Evolutionary conservation across 163 green algal species (phyloP).

Genomic region (Chlorella variabilis): DNA sequence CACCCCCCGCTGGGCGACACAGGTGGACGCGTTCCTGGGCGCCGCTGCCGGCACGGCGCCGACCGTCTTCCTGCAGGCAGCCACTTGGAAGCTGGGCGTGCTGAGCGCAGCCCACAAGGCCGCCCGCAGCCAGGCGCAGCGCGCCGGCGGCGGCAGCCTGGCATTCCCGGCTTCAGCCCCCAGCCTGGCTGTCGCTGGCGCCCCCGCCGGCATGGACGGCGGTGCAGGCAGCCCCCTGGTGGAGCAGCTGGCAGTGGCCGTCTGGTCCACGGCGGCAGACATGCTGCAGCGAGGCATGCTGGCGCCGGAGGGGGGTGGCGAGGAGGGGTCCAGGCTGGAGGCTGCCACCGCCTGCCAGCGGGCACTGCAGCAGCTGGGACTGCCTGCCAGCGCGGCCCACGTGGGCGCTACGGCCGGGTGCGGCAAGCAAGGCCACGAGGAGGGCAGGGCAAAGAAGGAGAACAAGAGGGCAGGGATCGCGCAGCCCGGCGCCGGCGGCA

Average conservation of each 20-base stretch:
- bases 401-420: background rate
- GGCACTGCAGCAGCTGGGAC: background rate
- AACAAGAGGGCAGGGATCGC: background rate
- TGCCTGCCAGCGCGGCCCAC: background rate
- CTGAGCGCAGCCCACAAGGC: background rate
- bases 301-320: background rate
- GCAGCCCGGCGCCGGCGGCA: background rate
- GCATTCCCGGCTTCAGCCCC: no score
- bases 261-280: background rate
- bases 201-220: background rate
- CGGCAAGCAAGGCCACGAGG: background rate
- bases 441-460: constrained; percentile 1
- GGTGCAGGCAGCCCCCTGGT: background rate
- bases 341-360: background rate
- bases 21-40: background rate
- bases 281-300: background rate
- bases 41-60: background rate
- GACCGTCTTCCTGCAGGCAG: background rate
- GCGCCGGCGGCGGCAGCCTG: no score
- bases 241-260: background rate
- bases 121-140: background rate
- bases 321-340: background rate
- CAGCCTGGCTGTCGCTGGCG: no score
- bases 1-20: no score
- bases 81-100: background rate